Evolutionary conservation across 164 flowering plant genomes (phyloP).

Genomic region (Magnolia officinalis): DNA sequence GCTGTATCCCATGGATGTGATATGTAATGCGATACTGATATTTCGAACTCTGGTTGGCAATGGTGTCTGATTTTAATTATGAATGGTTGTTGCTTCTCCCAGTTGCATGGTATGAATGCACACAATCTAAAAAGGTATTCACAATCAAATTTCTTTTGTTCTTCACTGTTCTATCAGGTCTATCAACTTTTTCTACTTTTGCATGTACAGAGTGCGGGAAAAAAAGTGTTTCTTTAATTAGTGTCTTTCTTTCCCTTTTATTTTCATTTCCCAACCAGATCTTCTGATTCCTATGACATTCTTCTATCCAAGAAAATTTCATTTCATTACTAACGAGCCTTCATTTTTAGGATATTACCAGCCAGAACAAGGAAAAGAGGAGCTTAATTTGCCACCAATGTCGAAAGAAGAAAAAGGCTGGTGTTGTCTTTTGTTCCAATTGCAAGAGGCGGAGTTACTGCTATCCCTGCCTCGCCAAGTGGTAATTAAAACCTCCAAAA

Average conservation of each 20-base stretch:
- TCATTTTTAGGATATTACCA: slow-evolving; percentile 3
- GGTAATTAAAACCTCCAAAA: background rate
- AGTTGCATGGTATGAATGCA: background rate
- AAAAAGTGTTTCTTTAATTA: background rate
- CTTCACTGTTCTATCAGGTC: no score
- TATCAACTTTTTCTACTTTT: background rate
- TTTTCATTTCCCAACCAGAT: background rate
- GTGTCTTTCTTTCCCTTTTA: background rate
- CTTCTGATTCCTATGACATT: background rate
- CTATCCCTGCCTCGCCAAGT: slow-evolving; percentile 5
- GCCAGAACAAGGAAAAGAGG: slow-evolving; percentile 8
- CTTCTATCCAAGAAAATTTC: background rate
- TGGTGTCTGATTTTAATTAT: background rate
- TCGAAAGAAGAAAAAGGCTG: slow-evolving; percentile 8
- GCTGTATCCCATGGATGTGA: no score
- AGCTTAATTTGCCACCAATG: slow-evolving; percentile 13
- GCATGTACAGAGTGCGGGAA: background rate
- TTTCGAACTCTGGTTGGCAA: background rate
- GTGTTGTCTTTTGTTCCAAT: slow-evolving; percentile 7
- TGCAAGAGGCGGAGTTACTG: slow-evolving; percentile 12
- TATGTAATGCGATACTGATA: no score
- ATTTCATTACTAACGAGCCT: background rate
- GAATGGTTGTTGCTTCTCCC: background rate
- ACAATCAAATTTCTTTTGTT: background rate
- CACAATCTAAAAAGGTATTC: background rate